A percentile compares a stretch with the other conserved stretches of the same genome.
Evolutionary conservation across 805 yeast genomes (phyloP).

Genomic region (Candida easanensis): DNA sequence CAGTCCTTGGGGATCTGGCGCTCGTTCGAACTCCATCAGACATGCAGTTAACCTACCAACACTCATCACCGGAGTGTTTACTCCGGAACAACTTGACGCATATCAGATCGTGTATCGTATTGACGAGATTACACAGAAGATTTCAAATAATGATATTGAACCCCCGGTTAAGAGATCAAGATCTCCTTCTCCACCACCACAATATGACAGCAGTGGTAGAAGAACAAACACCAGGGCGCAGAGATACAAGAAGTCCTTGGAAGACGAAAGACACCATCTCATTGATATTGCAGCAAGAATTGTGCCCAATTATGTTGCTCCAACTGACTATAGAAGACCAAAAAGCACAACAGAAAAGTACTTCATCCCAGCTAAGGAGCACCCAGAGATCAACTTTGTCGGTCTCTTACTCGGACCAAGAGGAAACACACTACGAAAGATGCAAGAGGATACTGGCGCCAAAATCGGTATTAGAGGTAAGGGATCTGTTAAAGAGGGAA

Average conservation of each 20-base stretch:
- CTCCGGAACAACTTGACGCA: slow-evolving; percentile 78
- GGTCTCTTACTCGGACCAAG: slow-evolving; percentile 93
- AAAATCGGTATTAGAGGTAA: slow-evolving; percentile 88
- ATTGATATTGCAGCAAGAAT: slow-evolving; percentile 71
- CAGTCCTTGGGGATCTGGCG: slow-evolving; percentile 18
- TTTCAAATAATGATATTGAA: slow-evolving; percentile 47
- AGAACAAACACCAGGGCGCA: slow-evolving; percentile 82
- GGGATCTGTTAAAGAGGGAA: slow-evolving; percentile 95
- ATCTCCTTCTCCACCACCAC: slow-evolving; percentile 92
- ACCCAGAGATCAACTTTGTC: slow-evolving; percentile 90
- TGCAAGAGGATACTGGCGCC: slow-evolving; percentile 87
- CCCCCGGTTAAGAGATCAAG: slow-evolving; percentile 48
- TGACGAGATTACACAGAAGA: slow-evolving; percentile 68
- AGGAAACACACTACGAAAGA: slow-evolving; percentile 79
- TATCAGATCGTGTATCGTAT: slow-evolving; percentile 70
- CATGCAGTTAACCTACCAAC: slow-evolving; percentile 35
- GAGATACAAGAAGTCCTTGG: slow-evolving; percentile 58
- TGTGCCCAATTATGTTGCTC: slow-evolving; percentile 78
- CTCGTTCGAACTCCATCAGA: slow-evolving; percentile 11
- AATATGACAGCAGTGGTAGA: slow-evolving; percentile 78
- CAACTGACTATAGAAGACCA: slow-evolving; percentile 69
- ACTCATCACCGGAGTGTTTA: slow-evolving; percentile 43
- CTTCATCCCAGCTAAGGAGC: slow-evolving; percentile 78
- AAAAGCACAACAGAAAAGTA: slow-evolving; percentile 77
- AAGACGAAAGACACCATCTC: slow-evolving; percentile 74